A percentile compares a stretch with the other conserved stretches of the same genome.
These are phyloP conservation scores for Epipyxis sp. DNA, from an alignment of 108 stramenopile genomes.

Conservation along the genomic window DNA sequence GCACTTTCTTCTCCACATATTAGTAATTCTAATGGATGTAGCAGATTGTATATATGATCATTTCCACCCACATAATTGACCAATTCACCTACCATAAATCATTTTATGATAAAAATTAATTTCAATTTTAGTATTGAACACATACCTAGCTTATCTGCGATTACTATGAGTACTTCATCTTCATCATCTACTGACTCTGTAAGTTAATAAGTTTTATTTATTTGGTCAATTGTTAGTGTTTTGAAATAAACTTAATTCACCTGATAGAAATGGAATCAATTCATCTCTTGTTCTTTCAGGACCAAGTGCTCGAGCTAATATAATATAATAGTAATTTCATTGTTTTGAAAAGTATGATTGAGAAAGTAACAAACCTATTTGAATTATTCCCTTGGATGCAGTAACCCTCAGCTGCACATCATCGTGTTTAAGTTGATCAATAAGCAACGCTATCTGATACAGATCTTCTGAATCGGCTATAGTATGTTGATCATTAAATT, in stretches of 20 bases:
- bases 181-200: constrained; percentile 57
- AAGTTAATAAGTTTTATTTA: background rate
- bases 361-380: constrained; percentile 34
- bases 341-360: background rate
- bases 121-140: too few relatives aligned
- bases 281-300: constrained; percentile 57
- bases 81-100: constrained; percentile 2
- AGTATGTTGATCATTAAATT: too few relatives aligned
- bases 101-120: background rate
- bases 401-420: constrained; percentile 46
- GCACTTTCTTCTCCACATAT: constrained; percentile 88
- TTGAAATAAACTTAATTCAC: too few relatives aligned
- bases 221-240: background rate
- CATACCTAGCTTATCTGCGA: constrained; percentile 56
- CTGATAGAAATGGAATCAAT: constrained; percentile 57
- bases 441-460: constrained; percentile 48
- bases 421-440: constrained; percentile 53
- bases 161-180: constrained; percentile 57
- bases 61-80: constrained; percentile 40
- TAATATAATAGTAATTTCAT: background rate
- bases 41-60: constrained; percentile 53
- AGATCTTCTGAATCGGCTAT: background rate
- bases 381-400: constrained; percentile 40
- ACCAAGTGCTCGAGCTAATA: constrained; percentile 50
- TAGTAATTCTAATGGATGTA: constrained; percentile 81